Conservation (phyloP, 352 stramenopile genomes). For the Pythium aphanidermatum region DNA sequence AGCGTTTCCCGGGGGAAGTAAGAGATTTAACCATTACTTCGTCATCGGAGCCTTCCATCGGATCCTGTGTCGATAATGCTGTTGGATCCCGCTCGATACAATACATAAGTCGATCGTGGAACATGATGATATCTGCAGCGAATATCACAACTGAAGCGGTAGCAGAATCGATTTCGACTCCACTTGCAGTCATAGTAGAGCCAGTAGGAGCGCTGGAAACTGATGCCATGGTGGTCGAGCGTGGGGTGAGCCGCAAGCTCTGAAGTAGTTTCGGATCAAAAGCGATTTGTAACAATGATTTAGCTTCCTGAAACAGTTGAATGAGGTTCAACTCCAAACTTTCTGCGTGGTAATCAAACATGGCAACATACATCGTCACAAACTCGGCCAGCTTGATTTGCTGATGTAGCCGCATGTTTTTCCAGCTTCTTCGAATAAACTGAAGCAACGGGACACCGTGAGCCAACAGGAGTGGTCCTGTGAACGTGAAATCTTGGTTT, state of each 20-base stretch:
- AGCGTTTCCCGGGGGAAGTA: constrained; percentile 14
- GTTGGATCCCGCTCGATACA: too few species aligned
- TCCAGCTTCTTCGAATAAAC: constrained; percentile 62
- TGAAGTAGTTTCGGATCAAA: constrained; percentile 10
- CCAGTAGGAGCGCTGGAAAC: background rate
- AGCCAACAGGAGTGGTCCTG: constrained; percentile 32
- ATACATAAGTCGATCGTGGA: constrained; percentile 19
- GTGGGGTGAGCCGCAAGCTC: constrained; percentile 3
- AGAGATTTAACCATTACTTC: background rate
- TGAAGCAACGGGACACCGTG: constrained; percentile 40
- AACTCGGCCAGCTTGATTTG: constrained; percentile 42
- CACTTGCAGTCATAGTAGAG: background rate
- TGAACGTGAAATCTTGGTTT: constrained; percentile 32
- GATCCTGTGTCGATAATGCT: too few species aligned
- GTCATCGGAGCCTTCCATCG: too few species aligned
- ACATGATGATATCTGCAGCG: constrained; percentile 15
- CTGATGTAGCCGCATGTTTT: constrained; percentile 26
- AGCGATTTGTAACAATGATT: constrained; percentile 13
- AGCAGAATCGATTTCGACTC: constrained; percentile 1
- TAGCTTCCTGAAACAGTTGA: constrained; percentile 22
- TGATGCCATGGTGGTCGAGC: background rate
- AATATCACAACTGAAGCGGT: constrained; percentile 3
- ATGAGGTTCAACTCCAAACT: constrained; percentile 22
- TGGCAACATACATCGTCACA: constrained; percentile 47
- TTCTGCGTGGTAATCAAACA: constrained; percentile 44